Conservation (phyloP, 805 yeast genomes). For the Cephaloascus albidus region DNA sequence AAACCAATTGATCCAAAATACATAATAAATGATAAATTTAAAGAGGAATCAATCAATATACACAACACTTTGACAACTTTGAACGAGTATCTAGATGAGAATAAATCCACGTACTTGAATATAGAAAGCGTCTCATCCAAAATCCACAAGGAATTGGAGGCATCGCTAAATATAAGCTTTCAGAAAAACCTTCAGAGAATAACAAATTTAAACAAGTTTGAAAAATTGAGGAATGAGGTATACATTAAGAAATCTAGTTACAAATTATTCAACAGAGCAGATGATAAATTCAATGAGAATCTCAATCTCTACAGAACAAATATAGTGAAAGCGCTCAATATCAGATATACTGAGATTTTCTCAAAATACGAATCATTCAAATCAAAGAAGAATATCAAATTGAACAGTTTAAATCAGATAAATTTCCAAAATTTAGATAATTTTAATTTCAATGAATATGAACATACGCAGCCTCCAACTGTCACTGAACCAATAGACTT, state of each 20-base stretch:
- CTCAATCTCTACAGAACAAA: neutral
- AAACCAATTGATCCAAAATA: neutral
- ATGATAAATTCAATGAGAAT: neutral
- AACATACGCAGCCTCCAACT: too few species aligned
- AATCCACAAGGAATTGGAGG: neutral
- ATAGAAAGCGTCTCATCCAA: neutral
- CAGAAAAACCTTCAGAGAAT: neutral
- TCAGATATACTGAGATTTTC: neutral
- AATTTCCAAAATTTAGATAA: slow-evolving; percentile 23
- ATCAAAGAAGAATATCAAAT: neutral
- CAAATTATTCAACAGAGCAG: neutral
- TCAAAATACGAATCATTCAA: neutral
- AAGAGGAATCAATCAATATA: slow-evolving; percentile 27
- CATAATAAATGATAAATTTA: slow-evolving; percentile 23
- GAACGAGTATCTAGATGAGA: slow-evolving; percentile 18
- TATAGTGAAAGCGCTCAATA: neutral
- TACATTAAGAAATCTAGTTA: neutral
- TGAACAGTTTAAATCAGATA: neutral
- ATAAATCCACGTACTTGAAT: slow-evolving; percentile 23
- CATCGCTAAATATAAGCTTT: neutral
- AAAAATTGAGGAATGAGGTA: neutral
- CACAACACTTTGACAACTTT: slow-evolving; percentile 20
- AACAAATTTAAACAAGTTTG: neutral
- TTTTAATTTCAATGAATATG: too few species aligned
- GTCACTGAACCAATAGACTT: slow-evolving; percentile 8